Conservation (phyloP, 169 alveolate species). For the Babesia ovis region DNA sequence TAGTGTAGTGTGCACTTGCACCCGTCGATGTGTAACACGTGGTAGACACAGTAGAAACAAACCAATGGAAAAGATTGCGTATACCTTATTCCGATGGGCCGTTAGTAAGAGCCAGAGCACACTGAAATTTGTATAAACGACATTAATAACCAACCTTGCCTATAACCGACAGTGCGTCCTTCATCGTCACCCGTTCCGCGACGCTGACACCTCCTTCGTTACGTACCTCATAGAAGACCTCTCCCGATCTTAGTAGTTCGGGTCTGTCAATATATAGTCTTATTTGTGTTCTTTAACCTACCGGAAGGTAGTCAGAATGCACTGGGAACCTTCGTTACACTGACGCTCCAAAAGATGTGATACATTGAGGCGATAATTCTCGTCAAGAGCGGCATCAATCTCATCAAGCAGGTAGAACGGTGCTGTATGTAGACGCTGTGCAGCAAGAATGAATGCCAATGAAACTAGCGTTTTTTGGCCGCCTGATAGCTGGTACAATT, state of each 20-base stretch:
- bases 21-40: constrained; percentile 29
- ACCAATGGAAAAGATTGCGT: not conserved
- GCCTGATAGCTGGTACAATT: constrained; percentile 58
- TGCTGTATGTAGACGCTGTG: constrained; percentile 72
- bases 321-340: constrained; percentile 51
- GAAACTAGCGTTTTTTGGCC: constrained; percentile 81
- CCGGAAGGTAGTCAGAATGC: constrained; percentile 59
- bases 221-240: constrained; percentile 52
- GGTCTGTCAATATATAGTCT: constrained; percentile 5
- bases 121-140: not conserved
- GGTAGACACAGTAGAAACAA: too few species aligned
- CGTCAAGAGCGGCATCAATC: constrained; percentile 79
- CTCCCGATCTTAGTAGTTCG: constrained; percentile 44
- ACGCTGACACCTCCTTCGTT: constrained; percentile 51
- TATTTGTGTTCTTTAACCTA: not conserved
- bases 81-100: not conserved
- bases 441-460: constrained; percentile 70
- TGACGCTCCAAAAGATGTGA: constrained; percentile 35
- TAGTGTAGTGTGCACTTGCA: constrained; percentile 19
- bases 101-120: constrained; percentile 11
- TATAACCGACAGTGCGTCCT: constrained; percentile 40
- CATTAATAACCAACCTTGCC: constrained; percentile 13
- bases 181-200: constrained; percentile 16
- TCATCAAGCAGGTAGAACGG: constrained; percentile 76
- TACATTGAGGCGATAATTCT: constrained; percentile 60